Base-by-base conservation (phyloP, 768 basidiomycete genomes). In the Tricholomella constricta region DNA sequence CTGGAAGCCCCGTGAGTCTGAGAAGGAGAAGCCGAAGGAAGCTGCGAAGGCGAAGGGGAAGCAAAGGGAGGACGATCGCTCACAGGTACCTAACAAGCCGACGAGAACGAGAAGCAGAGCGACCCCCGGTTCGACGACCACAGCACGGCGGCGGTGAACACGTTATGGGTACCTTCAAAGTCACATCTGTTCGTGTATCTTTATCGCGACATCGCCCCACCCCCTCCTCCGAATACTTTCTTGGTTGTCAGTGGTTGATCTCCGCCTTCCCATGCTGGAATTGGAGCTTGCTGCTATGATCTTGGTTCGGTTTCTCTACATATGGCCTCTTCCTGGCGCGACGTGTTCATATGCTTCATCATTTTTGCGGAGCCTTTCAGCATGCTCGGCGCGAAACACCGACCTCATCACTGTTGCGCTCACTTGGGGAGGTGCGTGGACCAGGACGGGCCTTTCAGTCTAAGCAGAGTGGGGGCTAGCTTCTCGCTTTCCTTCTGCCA, bases 1-100 rank as follows among this genome's bases (percentile, higher is more conserved):
- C 54, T 84, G 84, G 85, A 81, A 79, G 61, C 65, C 64, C 29
- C 68, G 65, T 35, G 71, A 70, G 59, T 46, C 62, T 51, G 74
- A 72, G 65, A 72, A 65, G 59, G 67, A 66, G 54, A 68, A 60
- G 62, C 62, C 52, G 15, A 67, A 67, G 57, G 69, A 71, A 61
- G 57, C 55, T 56, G 54, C 60, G 19, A 62, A 64, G 46, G 43
- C 49, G n/a, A 69, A 65, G 59, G 65, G 69, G 45, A 71, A 68
- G 56, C 65, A 67, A 52, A 61, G 62, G 54, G 69, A 72, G 54
- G 70, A 72, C 46, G 69, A 70, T 61, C 69, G 64, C 45, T 57
- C 58, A 35, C 61, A 62, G 54, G 60, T 47, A 54, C 52, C 59
- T 17, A 43, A 26, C 40, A 62, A 63, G 42, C 46, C 58, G 23